Evolutionary conservation across 1,139 yeast genomes (phyloP), one percentile per base, ranked within the genome.

Genomic region (Casaregolazyma suthepensis): DNA sequence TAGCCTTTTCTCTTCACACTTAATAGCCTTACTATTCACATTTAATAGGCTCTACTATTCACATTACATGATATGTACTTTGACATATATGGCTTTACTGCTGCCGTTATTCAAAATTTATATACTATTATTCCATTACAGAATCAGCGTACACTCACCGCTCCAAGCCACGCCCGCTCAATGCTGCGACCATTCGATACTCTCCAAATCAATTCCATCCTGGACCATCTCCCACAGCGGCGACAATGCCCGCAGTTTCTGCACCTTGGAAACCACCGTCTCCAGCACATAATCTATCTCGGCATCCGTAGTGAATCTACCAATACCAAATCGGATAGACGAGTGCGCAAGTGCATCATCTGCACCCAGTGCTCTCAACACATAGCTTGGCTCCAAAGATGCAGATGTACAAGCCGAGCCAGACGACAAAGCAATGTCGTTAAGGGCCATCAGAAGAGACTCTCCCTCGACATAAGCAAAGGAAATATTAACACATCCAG

Each of bases 331-430:
- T 69, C 99, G 81, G 65, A 93, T 94, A 37, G 96, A 87, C 18
- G 98, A 90, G 71, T 93, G 99, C 5, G 99, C 99, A 63, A 93
- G 78, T 9, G 98, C 98, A 68, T 93, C 99, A 70, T 93, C 98
- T 20, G 96, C 96, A 52, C 99, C 99, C 52, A 93, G 77, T 0
- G 99, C 98, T 64, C 93, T 96, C 65, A 93, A 78, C 43, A 93
- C 99, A 65, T 93, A 93, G 1, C 96, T 88, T 26, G 99, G 99
- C 71, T 93, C 99, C 65, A 93, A 79, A 6, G 98, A 91, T 0
- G 99, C 98, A 38, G 98, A 91, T 5, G 99, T 93, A 77, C 99
- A 93, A 2, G 99, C 99, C n/a, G 97, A 89, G 38, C 99, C 99
- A 2, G 96, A 88, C 57, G 96, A 86, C 61, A 93, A 79, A 0